Percentiles rank a stretch among this genome's conserved stretches.
Evolutionary conservation across 2,329 filamentous ascomycete species (phyloP).

Genomic region (Botrytis hyacinthi): DNA sequence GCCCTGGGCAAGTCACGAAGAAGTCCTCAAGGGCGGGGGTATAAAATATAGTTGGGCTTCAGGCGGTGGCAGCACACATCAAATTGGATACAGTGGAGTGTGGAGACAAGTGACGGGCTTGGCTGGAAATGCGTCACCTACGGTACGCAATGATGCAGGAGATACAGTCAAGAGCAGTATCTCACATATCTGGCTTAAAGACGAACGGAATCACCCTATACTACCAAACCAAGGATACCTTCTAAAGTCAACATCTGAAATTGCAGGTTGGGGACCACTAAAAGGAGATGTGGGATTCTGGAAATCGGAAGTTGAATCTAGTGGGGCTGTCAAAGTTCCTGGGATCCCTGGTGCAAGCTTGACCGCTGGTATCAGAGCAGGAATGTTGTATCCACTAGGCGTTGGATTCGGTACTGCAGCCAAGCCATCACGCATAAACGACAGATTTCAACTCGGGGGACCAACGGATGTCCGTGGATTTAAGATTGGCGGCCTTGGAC

Average conservation of each 20-base stretch:
- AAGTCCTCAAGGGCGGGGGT: constrained; percentile 75
- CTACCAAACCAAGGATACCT: constrained; percentile 82
- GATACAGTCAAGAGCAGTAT: constrained; percentile 88
- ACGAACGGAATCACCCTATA: constrained; percentile 80
- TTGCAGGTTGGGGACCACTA: constrained; percentile 84
- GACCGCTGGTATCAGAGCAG: constrained; percentile 76
- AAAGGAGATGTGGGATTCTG: constrained; percentile 90
- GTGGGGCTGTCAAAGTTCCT: constrained; percentile 69
- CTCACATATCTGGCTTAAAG: constrained; percentile 75
- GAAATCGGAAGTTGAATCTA: constrained; percentile 84
- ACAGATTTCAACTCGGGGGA: constrained; percentile 92
- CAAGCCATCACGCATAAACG: constrained; percentile 77
- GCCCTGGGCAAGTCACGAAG: constrained; percentile 91
- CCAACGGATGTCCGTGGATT: constrained; percentile 95
- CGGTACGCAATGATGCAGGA: constrained; percentile 79
- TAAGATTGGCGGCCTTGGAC: constrained; percentile 82
- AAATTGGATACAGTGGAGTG: constrained; percentile 73
- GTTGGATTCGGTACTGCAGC: constrained; percentile 55
- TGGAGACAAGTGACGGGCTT: constrained; percentile 91
- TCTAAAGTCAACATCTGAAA: constrained; percentile 71
- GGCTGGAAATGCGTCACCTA: constrained; percentile 71
- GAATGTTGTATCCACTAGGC: constrained; percentile 79
- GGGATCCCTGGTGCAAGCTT: constrained; percentile 68
- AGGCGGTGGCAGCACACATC: constrained; percentile 64
- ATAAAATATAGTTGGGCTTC: constrained; percentile 75